Percentiles rank a stretch among this genome's conserved stretches.
These are phyloP conservation scores for Serendipita sp. DNA, from an alignment of 1,284 basidiomycete species.

Conservation along the genomic window DNA sequence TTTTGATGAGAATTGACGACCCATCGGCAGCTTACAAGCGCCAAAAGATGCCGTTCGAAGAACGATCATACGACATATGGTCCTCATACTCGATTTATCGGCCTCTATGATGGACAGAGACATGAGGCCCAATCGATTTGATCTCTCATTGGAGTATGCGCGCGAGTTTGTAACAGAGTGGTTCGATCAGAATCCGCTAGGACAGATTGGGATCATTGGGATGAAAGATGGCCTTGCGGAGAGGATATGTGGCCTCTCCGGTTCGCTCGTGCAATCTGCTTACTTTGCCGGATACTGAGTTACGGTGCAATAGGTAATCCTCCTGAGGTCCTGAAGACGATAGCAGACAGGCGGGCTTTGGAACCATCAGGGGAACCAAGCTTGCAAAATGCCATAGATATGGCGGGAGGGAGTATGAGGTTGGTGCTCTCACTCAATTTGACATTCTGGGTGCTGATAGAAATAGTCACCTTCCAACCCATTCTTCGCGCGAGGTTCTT, in stretches of 20 bases:
- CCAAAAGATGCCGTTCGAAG: conserved; percentile 81
- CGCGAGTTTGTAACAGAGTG: conserved; percentile 88
- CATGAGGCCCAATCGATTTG: conserved; percentile 85
- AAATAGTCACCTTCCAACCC: conserved; percentile 77
- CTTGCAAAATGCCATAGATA: conserved; percentile 90
- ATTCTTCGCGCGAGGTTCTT: conserved; percentile 89
- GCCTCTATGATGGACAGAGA: conserved; percentile 89
- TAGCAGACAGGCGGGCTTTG: conserved; percentile 77
- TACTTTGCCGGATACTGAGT: not conserved
- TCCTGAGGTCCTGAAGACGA: conserved; percentile 76
- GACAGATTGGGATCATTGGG: conserved; percentile 89
- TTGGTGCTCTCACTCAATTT: conserved; percentile 22
- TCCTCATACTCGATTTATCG: conserved; percentile 83
- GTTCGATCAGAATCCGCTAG: conserved; percentile 98
- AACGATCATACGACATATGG: conserved; percentile 90
- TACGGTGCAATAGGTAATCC: conserved; percentile 58
- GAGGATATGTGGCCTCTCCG: conserved; percentile 76
- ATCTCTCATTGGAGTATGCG: conserved; percentile 77
- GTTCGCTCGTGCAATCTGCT: conserved; percentile 28
- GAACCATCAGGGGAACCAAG: conserved; percentile 88
- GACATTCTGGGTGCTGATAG: conserved; percentile 6
- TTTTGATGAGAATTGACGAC: not conserved
- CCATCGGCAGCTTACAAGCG: conserved; percentile 42
- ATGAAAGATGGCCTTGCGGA: conserved; percentile 84
- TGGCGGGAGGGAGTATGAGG: conserved; percentile 87